Evolutionary conservation across 2,329 filamentous ascomycete species (phyloP), one percentile per base, ranked within the genome.

Genomic region (Aspergillus puulaauensis): DNA sequence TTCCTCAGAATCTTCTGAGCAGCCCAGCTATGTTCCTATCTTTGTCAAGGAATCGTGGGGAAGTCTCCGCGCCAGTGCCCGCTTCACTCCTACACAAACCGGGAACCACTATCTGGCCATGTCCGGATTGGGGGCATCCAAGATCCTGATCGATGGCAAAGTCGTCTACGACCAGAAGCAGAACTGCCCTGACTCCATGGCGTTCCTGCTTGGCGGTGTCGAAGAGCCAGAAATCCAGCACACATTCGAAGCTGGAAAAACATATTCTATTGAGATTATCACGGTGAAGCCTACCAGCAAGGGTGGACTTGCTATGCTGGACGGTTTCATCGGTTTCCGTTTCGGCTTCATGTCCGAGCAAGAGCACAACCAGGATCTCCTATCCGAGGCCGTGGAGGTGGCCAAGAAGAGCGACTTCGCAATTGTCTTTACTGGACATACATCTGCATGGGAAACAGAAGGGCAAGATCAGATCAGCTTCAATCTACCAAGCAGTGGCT

Each of bases 371-470:
- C 21, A 24, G 27, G 54, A 57, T 24, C 19, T 57, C 24, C 48
- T 57, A 9, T 52, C 54, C 2, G 48, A 57, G 21, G 61, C 58
- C 2, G 56, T 57, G 14, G 47, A 49, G 2, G 44, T 51, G 3
- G 61, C 61, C 14, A 37, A 49, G 15, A 19, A 40, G 2, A 40
- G 50, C 11, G 58, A 63, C 31, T 8, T 55, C 3, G 56, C 61
- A 1, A 48, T 63, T 11, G 39, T 63, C 14, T 55, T 61, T 4
- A 54, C 56, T 4, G 61, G 61, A 1, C 56, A 61, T 24, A 59
- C 57, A 6, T 50, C 54, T 15, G 55, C 59, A 12, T 61, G 52
- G 12, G 61, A 63, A 19, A 49, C 55, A 3, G 61, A 63, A 52
- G 61, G 61, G 3, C 52, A 54, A 17, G 58, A 63, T 23, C 61